Percentiles rank a stretch among this genome's conserved stretches.
Evolutionary conservation across 2,329 filamentous ascomycete genomes (phyloP).

Genomic region (Colletotrichum tanaceti): DNA sequence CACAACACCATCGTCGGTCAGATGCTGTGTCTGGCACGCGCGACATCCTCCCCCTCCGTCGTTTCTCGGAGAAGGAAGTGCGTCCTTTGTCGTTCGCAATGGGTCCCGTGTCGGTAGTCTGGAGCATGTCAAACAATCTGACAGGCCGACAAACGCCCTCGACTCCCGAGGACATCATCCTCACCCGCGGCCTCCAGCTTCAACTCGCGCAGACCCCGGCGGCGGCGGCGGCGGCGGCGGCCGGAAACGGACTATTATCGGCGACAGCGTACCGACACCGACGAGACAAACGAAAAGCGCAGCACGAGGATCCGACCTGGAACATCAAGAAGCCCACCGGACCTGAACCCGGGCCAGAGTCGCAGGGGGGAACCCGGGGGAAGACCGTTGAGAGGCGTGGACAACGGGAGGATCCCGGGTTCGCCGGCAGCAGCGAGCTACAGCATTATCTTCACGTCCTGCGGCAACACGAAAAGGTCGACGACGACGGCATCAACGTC

Average conservation of each 20-base stretch:
- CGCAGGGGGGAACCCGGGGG: too few relatives aligned
- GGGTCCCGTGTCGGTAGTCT: background rate
- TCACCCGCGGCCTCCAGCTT: background rate
- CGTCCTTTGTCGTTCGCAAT: background rate
- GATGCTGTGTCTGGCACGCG: background rate
- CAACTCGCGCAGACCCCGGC: slow-evolving; percentile 3
- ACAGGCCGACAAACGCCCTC: background rate
- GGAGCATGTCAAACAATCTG: slow-evolving; percentile 6
- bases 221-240: too few relatives aligned
- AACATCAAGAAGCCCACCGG: background rate
- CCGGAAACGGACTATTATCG: background rate
- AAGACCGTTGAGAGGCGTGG: background rate
- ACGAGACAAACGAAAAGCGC: background rate
- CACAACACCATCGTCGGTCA: too few relatives aligned
- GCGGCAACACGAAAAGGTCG: background rate
- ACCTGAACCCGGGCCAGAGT: background rate
- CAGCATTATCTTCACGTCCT: slow-evolving; percentile 9
- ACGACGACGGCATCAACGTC: background rate
- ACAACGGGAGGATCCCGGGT: background rate
- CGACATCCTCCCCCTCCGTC: too few relatives aligned
- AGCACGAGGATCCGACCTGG: background rate
- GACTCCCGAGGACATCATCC: background rate
- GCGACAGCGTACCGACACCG: background rate
- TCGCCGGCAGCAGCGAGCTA: background rate
- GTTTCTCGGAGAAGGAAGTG: background rate